These are phyloP conservation scores for Cyberlindnera sargentensis DNA, from an alignment of 805 yeast genomes.

Conservation along the genomic window DNA sequence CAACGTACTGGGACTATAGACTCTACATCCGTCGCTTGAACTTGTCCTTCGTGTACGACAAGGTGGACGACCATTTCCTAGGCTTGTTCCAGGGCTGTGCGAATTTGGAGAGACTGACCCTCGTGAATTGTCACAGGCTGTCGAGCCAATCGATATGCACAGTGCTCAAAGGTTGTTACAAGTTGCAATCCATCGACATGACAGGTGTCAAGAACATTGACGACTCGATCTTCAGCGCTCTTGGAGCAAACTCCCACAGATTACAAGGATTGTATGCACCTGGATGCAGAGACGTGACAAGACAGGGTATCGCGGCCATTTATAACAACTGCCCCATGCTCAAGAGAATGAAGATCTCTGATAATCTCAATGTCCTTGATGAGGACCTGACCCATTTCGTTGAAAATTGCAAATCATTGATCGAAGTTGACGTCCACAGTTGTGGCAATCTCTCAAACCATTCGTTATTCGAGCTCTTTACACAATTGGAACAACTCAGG, in stretches of 20 bases:
- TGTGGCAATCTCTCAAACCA: slow-evolving; percentile 67
- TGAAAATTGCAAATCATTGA: slow-evolving; percentile 67
- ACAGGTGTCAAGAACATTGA: slow-evolving; percentile 64
- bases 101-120: slow-evolving; percentile 76
- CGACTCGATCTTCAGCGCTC: slow-evolving; percentile 63
- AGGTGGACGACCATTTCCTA: slow-evolving; percentile 60
- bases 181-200: slow-evolving; percentile 79
- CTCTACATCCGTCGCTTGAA: slow-evolving; percentile 72
- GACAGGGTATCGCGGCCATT: slow-evolving; percentile 52
- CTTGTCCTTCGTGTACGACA: slow-evolving; percentile 62
- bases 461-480: slow-evolving; percentile 51
- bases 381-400: slow-evolving; percentile 53
- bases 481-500: slow-evolving; percentile 61
- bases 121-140: slow-evolving; percentile 70
- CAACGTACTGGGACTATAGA: slow-evolving; percentile 61
- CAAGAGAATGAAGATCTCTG: slow-evolving; percentile 77
- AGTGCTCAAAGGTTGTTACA: slow-evolving; percentile 57
- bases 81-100: slow-evolving; percentile 57
- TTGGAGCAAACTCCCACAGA: slow-evolving; percentile 65
- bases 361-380: slow-evolving; percentile 61
- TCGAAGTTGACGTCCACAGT: slow-evolving; percentile 84
- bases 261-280: slow-evolving; percentile 90
- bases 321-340: slow-evolving; percentile 62
- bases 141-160: slow-evolving; percentile 53
- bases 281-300: slow-evolving; percentile 67